Evolutionary conservation across 2,329 filamentous ascomycete species (phyloP).

Genomic region (Diaporthe sp.): DNA sequence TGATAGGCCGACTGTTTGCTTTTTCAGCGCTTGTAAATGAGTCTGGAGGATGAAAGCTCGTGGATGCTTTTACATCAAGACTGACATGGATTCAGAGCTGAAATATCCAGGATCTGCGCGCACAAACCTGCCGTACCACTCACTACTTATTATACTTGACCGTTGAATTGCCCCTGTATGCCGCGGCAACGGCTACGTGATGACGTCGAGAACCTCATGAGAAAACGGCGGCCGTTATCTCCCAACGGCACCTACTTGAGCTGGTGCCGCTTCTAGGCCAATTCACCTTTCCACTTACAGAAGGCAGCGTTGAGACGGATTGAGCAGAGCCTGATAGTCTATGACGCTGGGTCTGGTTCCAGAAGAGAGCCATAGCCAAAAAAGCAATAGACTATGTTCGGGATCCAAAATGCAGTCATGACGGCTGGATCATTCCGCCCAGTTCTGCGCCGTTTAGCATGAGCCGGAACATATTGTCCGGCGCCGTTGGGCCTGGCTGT

Average conservation of each 20-base stretch:
- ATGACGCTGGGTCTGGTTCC: slow-evolving; percentile 12
- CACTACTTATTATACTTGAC: not conserved
- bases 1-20: rapidly evolving
- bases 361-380: not conserved
- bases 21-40: not conserved
- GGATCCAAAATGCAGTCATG: not conserved
- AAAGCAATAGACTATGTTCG: not conserved
- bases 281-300: not conserved
- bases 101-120: too few relatives aligned
- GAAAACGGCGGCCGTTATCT: not conserved
- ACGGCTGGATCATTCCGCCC: not conserved
- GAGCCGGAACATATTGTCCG: slow-evolving; percentile 5
- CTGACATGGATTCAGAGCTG: not conserved
- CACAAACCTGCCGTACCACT: not conserved
- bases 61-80: not conserved
- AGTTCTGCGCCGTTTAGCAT: not conserved
- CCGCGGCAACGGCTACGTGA: not conserved
- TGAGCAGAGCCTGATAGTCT: not conserved
- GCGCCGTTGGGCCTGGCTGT: not conserved
- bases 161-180: not conserved
- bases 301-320: not conserved
- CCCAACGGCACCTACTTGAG: not conserved
- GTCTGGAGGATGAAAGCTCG: not conserved
- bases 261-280: not conserved
- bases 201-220: slow-evolving; percentile 2